Conservation (phyloP, 2,329 filamentous ascomycete species). For the Rhynchosporium secalis region DNA sequence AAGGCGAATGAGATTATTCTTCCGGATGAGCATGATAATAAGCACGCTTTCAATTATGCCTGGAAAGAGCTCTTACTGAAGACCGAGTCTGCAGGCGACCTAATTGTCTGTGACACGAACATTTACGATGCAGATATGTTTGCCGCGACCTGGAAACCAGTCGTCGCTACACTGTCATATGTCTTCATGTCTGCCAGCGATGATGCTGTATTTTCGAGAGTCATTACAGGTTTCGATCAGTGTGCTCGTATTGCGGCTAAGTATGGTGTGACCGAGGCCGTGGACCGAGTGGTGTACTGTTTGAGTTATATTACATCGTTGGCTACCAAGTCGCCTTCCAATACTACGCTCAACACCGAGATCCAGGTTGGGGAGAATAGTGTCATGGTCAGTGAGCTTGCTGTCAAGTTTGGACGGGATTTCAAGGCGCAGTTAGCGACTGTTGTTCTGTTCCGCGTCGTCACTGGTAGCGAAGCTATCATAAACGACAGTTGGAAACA, state of each 20-base stretch:
- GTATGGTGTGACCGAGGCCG: conserved; percentile 78
- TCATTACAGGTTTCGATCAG: conserved; percentile 94
- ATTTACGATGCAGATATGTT: conserved; percentile 99
- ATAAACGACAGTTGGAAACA: conserved; percentile 77
- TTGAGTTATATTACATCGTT: conserved; percentile 89
- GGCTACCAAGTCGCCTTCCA: conserved; percentile 72
- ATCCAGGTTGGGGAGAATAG: conserved; percentile 88
- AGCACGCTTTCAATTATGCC: conserved; percentile 93
- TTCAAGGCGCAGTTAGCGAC: conserved; percentile 92
- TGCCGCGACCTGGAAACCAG: conserved; percentile 89
- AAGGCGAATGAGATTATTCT: conserved; percentile 92
- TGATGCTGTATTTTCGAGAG: conserved; percentile 89
- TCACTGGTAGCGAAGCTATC: conserved; percentile 78
- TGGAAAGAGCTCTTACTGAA: conserved; percentile 95
- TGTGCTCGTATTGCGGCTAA: conserved; percentile 89
- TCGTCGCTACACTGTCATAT: conserved; percentile 91
- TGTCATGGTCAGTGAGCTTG: conserved; percentile 98
- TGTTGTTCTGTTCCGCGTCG: conserved; percentile 90
- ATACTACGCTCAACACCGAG: conserved; percentile 89
- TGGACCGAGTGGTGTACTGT: conserved; percentile 91
- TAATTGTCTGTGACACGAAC: conserved; percentile 84
- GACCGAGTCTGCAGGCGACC: conserved; percentile 70
- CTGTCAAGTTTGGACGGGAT: conserved; percentile 91
- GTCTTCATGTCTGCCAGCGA: conserved; percentile 99
- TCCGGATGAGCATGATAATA: conserved; percentile 95